A percentile compares a stretch with the other conserved stretches of the same genome.
These are phyloP conservation scores for Claviceps capensis DNA, from an alignment of 2,329 filamentous ascomycete species.

Conservation along the genomic window DNA sequence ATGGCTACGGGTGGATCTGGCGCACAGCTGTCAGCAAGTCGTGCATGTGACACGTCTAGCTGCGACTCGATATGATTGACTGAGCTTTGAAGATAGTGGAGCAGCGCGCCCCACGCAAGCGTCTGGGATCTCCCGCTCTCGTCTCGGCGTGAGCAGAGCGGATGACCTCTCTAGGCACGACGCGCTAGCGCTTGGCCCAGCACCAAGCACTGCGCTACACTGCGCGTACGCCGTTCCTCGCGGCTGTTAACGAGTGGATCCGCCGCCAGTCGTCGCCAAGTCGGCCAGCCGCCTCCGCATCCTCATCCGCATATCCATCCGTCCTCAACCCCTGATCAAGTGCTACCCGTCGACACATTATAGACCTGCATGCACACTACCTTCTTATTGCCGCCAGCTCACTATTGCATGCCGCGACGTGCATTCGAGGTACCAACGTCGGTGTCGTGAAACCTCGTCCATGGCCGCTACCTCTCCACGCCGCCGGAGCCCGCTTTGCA, in stretches of 20 bases:
- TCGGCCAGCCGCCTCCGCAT: neutral
- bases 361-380: neutral
- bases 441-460: constrained; percentile 23
- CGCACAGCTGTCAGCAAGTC: neutral
- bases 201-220: no score
- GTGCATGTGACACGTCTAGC: no score
- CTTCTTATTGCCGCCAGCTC: neutral
- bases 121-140: no score
- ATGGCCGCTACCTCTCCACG: neutral
- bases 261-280: neutral
- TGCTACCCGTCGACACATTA: neutral
- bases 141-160: no score
- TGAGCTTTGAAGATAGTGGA: no score
- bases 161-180: no score
- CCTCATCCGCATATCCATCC: neutral
- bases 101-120: no score
- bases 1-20: neutral
- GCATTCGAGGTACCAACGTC: constrained; percentile 31
- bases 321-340: neutral
- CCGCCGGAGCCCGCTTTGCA: constrained; percentile 1
- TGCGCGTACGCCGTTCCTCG: no score
- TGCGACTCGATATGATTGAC: no score
- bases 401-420: constrained; percentile 27
- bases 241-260: neutral
- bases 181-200: no score